phyloP scores from a whole-genome alignment of 1,139 yeast species.

The Blastobotrys niveus region DNA sequence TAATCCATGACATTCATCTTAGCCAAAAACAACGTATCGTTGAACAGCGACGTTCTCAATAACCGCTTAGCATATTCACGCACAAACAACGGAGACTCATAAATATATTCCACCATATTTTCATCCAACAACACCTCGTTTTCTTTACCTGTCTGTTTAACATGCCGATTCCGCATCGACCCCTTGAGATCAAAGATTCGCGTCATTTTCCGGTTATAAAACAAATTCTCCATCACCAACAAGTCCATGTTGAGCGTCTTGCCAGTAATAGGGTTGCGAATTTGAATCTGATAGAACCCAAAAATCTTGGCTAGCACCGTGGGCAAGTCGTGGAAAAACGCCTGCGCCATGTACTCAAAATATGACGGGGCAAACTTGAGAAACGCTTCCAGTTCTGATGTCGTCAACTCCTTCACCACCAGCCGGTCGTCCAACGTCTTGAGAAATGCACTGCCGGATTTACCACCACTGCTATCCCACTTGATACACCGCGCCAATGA shows the following conservation, averaged over 20 bases:
- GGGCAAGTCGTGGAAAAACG: slow-evolving; percentile 88
- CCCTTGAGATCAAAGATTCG: slow-evolving; percentile 95
- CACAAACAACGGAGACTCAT: slow-evolving; percentile 92
- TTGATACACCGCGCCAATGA: slow-evolving; percentile 88
- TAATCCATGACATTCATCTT: slow-evolving; percentile 99
- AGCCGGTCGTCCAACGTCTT: slow-evolving; percentile 88
- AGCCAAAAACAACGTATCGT: slow-evolving; percentile 87
- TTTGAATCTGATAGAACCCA: slow-evolving; percentile 91
- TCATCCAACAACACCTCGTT: slow-evolving; percentile 94
- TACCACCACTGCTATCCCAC: slow-evolving; percentile 97
- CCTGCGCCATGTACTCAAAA: slow-evolving; percentile 93
- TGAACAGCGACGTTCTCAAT: slow-evolving; percentile 82
- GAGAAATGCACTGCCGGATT: slow-evolving; percentile 89
- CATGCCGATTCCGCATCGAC: slow-evolving; percentile 95
- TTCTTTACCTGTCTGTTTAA: slow-evolving; percentile 90
- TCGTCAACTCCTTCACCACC: slow-evolving; percentile 83
- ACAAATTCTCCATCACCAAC: slow-evolving; percentile 90
- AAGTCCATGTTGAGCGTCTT: slow-evolving; percentile 82
- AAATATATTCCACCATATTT: slow-evolving; percentile 96
- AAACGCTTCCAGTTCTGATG: slow-evolving; percentile 86
- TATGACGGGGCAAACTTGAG: slow-evolving; percentile 94
- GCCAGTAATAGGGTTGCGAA: slow-evolving; percentile 70
- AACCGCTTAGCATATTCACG: slow-evolving; percentile 85
- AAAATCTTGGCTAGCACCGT: slow-evolving; percentile 91
- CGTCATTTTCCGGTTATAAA: slow-evolving; percentile 75